These are phyloP conservation scores for Pterocarpus macrocarpus DNA, from an alignment of 306 rosid genomes.

Conservation along the genomic window DNA sequence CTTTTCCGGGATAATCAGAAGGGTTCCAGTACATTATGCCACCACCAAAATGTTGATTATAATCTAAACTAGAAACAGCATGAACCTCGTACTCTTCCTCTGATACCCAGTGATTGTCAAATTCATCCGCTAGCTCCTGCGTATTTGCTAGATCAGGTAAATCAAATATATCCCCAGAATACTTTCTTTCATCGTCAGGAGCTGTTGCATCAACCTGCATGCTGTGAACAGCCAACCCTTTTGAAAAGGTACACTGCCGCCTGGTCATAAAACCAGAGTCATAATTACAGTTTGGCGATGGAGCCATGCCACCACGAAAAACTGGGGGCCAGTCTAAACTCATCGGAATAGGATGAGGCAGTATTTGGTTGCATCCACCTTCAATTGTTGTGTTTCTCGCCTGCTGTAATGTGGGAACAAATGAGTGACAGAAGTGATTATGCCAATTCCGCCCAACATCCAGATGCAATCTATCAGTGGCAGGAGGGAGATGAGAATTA, in stretches of 20 bases:
- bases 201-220: constrained; percentile 62
- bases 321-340: constrained; percentile 98
- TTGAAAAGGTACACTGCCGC: constrained; percentile 72
- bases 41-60: constrained; percentile 93
- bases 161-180: constrained; percentile 76
- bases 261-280: constrained; percentile 81
- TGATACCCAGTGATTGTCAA: constrained; percentile 86
- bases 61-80: constrained; percentile 86
- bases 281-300: constrained; percentile 68
- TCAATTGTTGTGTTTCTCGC: constrained; percentile 67
- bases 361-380: constrained; percentile 73
- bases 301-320: constrained; percentile 75
- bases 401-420: constrained; percentile 76
- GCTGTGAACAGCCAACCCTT: constrained; percentile 66
- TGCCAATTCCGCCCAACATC: constrained; percentile 98
- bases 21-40: constrained; percentile 98
- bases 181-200: constrained; percentile 71
- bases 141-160: constrained; percentile 67
- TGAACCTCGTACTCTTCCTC: constrained; percentile 96
- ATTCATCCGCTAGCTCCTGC: constrained; percentile 78
- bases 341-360: constrained; percentile 76
- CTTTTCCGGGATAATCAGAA: constrained; percentile 83
- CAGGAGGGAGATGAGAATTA: constrained; percentile 84
- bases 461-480: constrained; percentile 92
- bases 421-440: constrained; percentile 84